Base-by-base conservation (phyloP, 2,329 filamentous ascomycete species). In the Alternaria sp. region DNA sequence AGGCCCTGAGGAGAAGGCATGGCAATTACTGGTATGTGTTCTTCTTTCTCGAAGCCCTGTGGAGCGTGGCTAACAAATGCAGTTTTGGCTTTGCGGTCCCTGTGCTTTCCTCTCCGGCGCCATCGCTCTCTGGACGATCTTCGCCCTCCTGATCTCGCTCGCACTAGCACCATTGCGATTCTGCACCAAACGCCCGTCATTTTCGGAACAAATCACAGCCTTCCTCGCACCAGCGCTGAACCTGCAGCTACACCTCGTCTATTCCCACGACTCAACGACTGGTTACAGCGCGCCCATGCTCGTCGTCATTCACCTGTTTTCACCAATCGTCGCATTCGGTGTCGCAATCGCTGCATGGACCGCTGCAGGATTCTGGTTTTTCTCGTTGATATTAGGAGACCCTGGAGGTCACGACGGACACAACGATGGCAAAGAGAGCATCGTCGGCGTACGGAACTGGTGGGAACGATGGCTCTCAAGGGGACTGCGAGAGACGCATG, bases 311-410 rank as follows among this genome's bases (percentile, higher is more conserved):
- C 83, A 87, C 64, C 69, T 88, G 1, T 76, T 88, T 25, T 86
- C 86, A 4, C 86, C 88, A 2, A 71, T 89, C 43, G 76, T 89
- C 52, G 86, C 86, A 57, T 76, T 88, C 11, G 86, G 84, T 40
- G 81, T 89, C 50, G 83, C 87, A 19, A 74, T 88, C 13, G 84
- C 85, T 1, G 83, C 85, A 6, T 90, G 87, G 87, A 84, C 86
- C 0, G 83, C 87, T 0, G 87, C 86, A 1, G 85, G 82, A 19
- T 90, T 89, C 79, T 90, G 88, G 88, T 79, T 88, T 55, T 88
- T 88, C 71, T 83, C 86, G 23, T 84, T 84, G 70, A 85, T 89
- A 11, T 79, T 90, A 52, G 88, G 88, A 5, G 88, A 90, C 75
- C 88, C 88, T 28, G 87, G 88, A 58, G 85, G 85, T 44, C 85